Percentiles rank a stretch among this genome's conserved stretches.
phyloP scores from a whole-genome alignment of 306 rosid species.

The Sechiopsis laciniata region DNA sequence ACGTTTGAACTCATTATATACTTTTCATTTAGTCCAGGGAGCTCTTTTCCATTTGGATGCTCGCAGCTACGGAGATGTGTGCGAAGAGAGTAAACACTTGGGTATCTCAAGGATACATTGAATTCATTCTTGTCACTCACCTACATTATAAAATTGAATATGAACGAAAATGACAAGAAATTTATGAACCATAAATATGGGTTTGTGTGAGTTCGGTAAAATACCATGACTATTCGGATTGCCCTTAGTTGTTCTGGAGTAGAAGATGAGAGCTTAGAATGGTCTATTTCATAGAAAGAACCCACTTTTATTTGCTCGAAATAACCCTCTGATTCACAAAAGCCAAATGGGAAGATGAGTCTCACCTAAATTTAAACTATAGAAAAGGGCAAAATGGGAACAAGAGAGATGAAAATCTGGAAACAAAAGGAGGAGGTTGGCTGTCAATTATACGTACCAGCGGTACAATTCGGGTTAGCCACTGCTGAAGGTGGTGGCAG shows the following conservation, averaged over 20 bases:
- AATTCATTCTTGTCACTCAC: conserved; percentile 43
- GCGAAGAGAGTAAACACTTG: conserved; percentile 59
- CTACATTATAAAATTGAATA: conserved; percentile 29
- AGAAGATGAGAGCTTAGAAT: conserved; percentile 42
- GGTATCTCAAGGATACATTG: conserved; percentile 56
- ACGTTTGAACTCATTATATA: conserved; percentile 42
- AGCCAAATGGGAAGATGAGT: conserved; percentile 13
- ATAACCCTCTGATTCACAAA: conserved; percentile 31
- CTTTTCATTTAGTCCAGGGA: conserved; percentile 62
- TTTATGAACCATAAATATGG: too few species aligned
- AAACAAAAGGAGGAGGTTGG: not conserved
- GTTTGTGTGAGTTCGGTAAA: not conserved
- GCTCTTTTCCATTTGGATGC: conserved; percentile 36
- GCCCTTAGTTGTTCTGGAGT: conserved; percentile 51
- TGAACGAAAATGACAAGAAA: not conserved
- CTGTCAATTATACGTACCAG: conserved; percentile 27
- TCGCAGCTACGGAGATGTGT: conserved; percentile 36
- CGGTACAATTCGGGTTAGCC: conserved; percentile 28
- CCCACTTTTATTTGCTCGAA: conserved; percentile 52
- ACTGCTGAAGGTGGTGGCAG: conserved; percentile 31
- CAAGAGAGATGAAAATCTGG: too few species aligned
- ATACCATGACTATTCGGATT: conserved; percentile 66
- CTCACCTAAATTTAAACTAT: not conserved
- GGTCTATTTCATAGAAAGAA: conserved; percentile 55
- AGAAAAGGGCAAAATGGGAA: not conserved